These are phyloP conservation scores for Atkinsonella hypoxylon DNA, from an alignment of 2,329 filamentous ascomycete genomes.

Conservation along the genomic window DNA sequence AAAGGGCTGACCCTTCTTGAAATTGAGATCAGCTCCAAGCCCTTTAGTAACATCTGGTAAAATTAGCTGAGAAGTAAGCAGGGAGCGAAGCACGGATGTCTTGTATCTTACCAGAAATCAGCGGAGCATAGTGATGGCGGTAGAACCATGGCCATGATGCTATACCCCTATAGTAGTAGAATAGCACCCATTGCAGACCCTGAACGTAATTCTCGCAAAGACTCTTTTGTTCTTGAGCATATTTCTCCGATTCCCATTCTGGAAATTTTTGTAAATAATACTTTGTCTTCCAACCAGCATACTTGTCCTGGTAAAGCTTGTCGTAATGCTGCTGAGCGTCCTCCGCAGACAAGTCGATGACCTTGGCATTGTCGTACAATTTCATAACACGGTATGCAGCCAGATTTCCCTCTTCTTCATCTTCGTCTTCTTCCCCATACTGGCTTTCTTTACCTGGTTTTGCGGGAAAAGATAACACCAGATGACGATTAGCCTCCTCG, in stretches of 20 bases:
- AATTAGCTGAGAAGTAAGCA: slow-evolving; percentile 13
- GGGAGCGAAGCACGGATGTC: neutral
- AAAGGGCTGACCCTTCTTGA: slow-evolving; percentile 91
- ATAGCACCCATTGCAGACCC: slow-evolving; percentile 94
- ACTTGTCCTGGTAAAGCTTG: slow-evolving; percentile 80
- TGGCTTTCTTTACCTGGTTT: slow-evolving; percentile 45
- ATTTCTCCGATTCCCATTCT: slow-evolving; percentile 71
- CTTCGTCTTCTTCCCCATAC: slow-evolving; percentile 24
- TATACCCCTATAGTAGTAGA: slow-evolving; percentile 95
- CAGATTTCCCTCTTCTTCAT: slow-evolving; percentile 66
- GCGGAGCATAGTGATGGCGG: slow-evolving; percentile 88
- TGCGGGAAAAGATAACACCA: slow-evolving; percentile 37
- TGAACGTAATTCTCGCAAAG: slow-evolving; percentile 95
- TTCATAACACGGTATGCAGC: slow-evolving; percentile 78
- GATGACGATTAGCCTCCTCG: slow-evolving; percentile 40
- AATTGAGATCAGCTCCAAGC: slow-evolving; percentile 75
- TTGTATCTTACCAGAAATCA: slow-evolving; percentile 61
- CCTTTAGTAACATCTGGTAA: slow-evolving; percentile 72
- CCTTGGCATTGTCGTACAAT: slow-evolving; percentile 80
- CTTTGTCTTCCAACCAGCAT: slow-evolving; percentile 83
- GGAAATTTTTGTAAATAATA: slow-evolving; percentile 86
- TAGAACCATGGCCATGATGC: slow-evolving; percentile 99
- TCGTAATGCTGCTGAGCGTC: slow-evolving; percentile 71
- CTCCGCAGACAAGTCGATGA: slow-evolving; percentile 67
- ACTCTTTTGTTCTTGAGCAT: slow-evolving; percentile 61